These are phyloP conservation scores for Ophiostoma sp. DNA, from an alignment of 2,329 filamentous ascomycete species.

Conservation along the genomic window DNA sequence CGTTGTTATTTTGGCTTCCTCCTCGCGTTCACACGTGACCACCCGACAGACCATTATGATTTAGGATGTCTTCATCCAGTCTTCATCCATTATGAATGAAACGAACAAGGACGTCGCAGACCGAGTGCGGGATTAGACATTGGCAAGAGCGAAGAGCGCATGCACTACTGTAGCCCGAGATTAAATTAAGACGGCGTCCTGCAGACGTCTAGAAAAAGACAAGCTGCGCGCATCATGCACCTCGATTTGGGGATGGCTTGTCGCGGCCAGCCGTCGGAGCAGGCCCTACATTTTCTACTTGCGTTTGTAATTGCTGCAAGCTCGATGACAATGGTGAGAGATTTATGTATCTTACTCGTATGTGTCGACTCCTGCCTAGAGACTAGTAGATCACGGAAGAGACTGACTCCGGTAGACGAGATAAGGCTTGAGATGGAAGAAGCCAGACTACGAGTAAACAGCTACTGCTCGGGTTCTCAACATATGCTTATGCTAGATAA, in stretches of 20 bases:
- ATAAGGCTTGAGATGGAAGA: neutral
- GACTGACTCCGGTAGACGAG: too few relatives aligned
- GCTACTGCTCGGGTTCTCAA: too few relatives aligned
- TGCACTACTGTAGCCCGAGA: too few relatives aligned
- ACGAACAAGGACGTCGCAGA: too few relatives aligned
- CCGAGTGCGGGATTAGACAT: too few relatives aligned
- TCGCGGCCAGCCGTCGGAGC: neutral
- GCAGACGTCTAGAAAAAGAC: neutral
- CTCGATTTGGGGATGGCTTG: neutral
- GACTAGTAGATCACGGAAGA: neutral
- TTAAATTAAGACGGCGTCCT: neutral
- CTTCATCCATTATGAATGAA: too few relatives aligned
- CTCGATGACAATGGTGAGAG: neutral
- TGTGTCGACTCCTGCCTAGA: neutral
- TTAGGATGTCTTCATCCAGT: too few relatives aligned
- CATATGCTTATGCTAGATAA: too few relatives aligned
- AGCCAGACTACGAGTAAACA: too few relatives aligned
- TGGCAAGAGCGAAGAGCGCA: too few relatives aligned
- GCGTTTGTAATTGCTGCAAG: neutral
- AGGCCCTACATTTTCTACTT: constrained; percentile 11
- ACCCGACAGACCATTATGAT: neutral
- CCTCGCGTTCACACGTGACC: neutral
- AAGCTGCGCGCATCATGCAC: neutral
- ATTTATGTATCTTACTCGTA: neutral
- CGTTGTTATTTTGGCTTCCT: neutral